These are phyloP conservation scores for Wallacemonas sp. DNA, from an alignment of 208 protist genomes.

Conservation along the genomic window DNA sequence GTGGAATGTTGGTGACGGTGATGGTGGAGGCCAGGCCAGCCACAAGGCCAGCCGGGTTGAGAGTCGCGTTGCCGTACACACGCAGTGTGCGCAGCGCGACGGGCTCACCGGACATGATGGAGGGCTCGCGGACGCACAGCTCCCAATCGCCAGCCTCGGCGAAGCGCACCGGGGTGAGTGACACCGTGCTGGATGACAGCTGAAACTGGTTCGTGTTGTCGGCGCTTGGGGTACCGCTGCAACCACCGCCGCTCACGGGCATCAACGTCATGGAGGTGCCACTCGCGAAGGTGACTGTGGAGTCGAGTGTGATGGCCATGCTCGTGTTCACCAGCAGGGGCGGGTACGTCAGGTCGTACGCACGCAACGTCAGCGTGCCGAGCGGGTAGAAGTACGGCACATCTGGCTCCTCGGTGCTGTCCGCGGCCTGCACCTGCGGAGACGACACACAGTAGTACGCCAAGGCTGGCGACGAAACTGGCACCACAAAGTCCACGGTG, in stretches of 20 bases:
- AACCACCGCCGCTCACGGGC: constrained; percentile 2
- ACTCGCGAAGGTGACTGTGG: constrained; percentile 25
- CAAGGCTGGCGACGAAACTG: constrained; percentile 21
- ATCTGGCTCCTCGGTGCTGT: constrained; percentile 4
- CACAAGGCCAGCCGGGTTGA: constrained; percentile 39
- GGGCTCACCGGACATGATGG: constrained; percentile 17
- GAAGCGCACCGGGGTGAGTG: constrained; percentile 31
- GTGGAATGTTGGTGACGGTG: constrained; percentile 23
- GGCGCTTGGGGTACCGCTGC: constrained; percentile 4
- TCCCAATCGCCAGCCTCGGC: constrained; percentile 31
- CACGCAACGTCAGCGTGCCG: constrained; percentile 18
- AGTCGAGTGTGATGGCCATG: constrained; percentile 35
- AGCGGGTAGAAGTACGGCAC: constrained; percentile 33
- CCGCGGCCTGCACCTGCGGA: constrained; percentile 20
- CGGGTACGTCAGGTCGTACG: constrained; percentile 48
- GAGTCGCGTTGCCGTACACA: constrained; percentile 42
- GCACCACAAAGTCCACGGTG: constrained; percentile 34
- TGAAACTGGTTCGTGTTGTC: constrained; percentile 21
- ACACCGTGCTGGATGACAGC: constrained; percentile 9
- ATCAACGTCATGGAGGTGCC: constrained; percentile 33
- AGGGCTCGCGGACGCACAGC: constrained; percentile 43
- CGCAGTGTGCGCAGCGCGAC: constrained; percentile 27
- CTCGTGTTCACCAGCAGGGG: constrained; percentile 29
- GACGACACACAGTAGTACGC: constrained; percentile 59
- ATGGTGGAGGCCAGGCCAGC: constrained; percentile 22